phyloP scores from a whole-genome alignment of 208 protist genomes.

The Trypanosoma rangeli region DNA sequence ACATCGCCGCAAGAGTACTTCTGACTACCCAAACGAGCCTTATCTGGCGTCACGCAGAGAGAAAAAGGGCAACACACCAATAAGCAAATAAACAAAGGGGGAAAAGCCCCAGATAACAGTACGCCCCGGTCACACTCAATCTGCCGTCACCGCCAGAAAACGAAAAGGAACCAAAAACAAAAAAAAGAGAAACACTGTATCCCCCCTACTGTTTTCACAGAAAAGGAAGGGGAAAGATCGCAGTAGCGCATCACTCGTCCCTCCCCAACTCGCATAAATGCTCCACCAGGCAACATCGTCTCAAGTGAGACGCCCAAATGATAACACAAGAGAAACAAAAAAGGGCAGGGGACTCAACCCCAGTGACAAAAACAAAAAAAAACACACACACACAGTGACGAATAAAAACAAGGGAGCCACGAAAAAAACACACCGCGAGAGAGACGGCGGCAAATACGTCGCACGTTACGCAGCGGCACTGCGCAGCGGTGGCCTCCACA shows the following conservation, averaged over 20 bases:
- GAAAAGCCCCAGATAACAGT: neutral
- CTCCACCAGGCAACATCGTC: neutral
- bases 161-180: too few relatives aligned
- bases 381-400: neutral
- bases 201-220: neutral
- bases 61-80: neutral
- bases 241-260: neutral
- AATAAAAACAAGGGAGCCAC: constrained; percentile 16
- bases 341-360: neutral
- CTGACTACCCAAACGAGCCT: neutral
- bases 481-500: neutral
- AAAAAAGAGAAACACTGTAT: neutral
- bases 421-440: constrained; percentile 7
- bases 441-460: neutral
- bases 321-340: neutral
- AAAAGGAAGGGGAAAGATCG: neutral
- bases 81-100: neutral
- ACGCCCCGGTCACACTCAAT: neutral
- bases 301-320: neutral
- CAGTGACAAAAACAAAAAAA: constrained; percentile 1
- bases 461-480: neutral
- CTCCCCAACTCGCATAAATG: neutral
- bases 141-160: neutral
- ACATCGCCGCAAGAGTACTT: neutral
- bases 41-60: neutral